Evolutionary conservation across 75 land plant species (phyloP), one percentile per base, ranked within the genome.

Genomic region (Azolla pinnata): DNA sequence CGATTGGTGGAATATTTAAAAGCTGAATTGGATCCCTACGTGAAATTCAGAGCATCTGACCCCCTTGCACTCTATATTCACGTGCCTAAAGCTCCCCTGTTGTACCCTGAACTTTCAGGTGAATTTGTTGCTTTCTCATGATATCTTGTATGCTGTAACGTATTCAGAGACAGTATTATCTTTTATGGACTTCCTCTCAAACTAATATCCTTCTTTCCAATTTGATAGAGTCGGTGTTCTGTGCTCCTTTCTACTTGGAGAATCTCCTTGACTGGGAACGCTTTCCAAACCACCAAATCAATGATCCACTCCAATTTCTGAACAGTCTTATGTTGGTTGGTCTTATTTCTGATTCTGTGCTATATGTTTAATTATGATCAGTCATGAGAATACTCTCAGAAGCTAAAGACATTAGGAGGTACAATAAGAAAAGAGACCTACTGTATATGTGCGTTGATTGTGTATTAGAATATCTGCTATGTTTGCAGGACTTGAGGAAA

Each of bases 61-160:
- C 62, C 77, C 42, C 32, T 77, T 66, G 79, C 79, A 46, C 44
- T 77, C 47, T 73, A 77, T 60, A 77, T 77, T 57, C 77, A 57
- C 40, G 58, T 45, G 47, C 71, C 77, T 23, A 73, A 57, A 55
- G 30, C 60, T 52, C 78, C 74, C 9, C 38, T 77, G 42, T 33
- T 46, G 19, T 77, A 77, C 54, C 76, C 65, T 62, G 79, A 77
- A 35, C 61, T 77, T 33, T 34, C 66, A 56, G 79, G 76, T 77
- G 29, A 66, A 19, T 27, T 27, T 60, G 25, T 59, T 23, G 19
- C n/a, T n/a, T n/a, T n/a, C n/a, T n/a, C n/a, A n/a, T n/a, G n/a
- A n/a, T n/a, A n/a, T n/a, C n/a, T n/a, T n/a, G n/a, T n/a, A n/a
- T n/a, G n/a, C n/a, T n/a, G n/a, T n/a, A n/a, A n/a, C n/a, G n/a